These are phyloP conservation scores for Murraya koenigii DNA, from an alignment of 345 rosid genomes.

Conservation along the genomic window DNA sequence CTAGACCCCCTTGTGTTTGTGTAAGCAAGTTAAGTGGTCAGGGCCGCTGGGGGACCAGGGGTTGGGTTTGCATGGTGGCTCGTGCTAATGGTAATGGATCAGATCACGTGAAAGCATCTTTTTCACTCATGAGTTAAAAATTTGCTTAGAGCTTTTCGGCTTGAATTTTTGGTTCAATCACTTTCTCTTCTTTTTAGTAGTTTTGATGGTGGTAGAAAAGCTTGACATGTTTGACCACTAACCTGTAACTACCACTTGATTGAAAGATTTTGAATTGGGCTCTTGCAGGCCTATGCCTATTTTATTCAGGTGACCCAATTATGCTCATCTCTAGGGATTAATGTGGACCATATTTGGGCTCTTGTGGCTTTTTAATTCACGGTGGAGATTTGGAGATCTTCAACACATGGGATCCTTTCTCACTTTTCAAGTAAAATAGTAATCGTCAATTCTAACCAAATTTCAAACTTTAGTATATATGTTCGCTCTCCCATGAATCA, in stretches of 20 bases:
- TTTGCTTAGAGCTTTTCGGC: background rate
- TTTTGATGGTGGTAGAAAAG: slow-evolving; percentile 18
- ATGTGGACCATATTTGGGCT: slow-evolving; percentile 11
- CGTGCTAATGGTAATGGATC: slow-evolving; percentile 28
- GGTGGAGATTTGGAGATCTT: background rate
- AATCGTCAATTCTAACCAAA: too few species aligned
- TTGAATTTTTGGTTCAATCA: background rate
- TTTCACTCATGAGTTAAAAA: background rate
- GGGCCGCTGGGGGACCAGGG: too few species aligned
- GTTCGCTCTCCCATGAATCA: background rate
- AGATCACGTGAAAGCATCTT: slow-evolving; percentile 41
- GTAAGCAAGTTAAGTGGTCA: too few species aligned
- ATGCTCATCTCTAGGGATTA: background rate
- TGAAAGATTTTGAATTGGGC: slow-evolving; percentile 2
- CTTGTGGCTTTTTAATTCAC: slow-evolving; percentile 3
- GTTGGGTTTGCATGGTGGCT: slow-evolving; percentile 14
- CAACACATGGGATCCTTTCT: background rate
- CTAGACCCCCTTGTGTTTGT: background rate
- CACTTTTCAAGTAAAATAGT: too few species aligned
- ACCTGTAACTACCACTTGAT: background rate
- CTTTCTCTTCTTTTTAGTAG: slow-evolving; percentile 56
- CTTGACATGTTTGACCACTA: slow-evolving; percentile 8
- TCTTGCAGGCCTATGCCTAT: background rate
- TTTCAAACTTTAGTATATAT: too few species aligned
- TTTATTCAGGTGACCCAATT: background rate